Percentiles rank a stretch among this genome's conserved stretches.
phyloP scores from a whole-genome alignment of 2,329 filamentous ascomycete species.

The Aspergillus oerlinghausenensis region DNA sequence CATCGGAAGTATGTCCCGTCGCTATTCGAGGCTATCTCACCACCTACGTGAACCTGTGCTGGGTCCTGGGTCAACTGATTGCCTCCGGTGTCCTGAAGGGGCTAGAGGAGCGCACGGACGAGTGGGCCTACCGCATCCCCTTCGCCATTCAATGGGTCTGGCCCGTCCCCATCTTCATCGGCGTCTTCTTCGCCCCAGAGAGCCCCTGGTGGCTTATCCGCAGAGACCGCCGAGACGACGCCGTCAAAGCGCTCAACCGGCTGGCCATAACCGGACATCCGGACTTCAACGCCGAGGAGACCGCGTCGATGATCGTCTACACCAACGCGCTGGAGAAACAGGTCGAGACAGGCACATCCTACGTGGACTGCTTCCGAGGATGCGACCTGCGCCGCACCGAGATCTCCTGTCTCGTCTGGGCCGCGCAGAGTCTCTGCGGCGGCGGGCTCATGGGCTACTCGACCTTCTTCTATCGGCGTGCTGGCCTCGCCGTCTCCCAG shows the following conservation, averaged over 20 bases:
- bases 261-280: slow-evolving; percentile 52
- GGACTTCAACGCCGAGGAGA: slow-evolving; percentile 76
- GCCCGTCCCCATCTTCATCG: slow-evolving; percentile 47
- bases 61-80: slow-evolving; percentile 50
- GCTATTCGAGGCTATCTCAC: slow-evolving; percentile 43
- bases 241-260: slow-evolving; percentile 40
- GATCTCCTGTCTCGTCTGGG: slow-evolving; percentile 62
- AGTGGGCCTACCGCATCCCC: slow-evolving; percentile 51
- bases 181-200: slow-evolving; percentile 46
- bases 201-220: slow-evolving; percentile 51
- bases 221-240: slow-evolving; percentile 42
- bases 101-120: slow-evolving; percentile 42
- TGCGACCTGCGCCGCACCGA: slow-evolving; percentile 74
- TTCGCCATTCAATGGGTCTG: slow-evolving; percentile 53
- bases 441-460: slow-evolving; percentile 62
- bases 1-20: slow-evolving; percentile 45
- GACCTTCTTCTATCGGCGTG: slow-evolving; percentile 56
- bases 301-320: slow-evolving; percentile 86
- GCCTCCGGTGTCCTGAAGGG: slow-evolving; percentile 48
- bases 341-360: slow-evolving; percentile 69
- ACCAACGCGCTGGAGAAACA: slow-evolving; percentile 75
- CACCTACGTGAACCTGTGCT: slow-evolving; percentile 45
- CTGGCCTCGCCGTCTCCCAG: slow-evolving; percentile 47
- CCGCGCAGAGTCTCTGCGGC: slow-evolving; percentile 60
- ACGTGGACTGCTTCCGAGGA: slow-evolving; percentile 79